A percentile compares a stretch with the other conserved stretches of the same genome.
These are phyloP conservation scores for Candida silvicultrix DNA, from an alignment of 805 yeast species.

Conservation along the genomic window DNA sequence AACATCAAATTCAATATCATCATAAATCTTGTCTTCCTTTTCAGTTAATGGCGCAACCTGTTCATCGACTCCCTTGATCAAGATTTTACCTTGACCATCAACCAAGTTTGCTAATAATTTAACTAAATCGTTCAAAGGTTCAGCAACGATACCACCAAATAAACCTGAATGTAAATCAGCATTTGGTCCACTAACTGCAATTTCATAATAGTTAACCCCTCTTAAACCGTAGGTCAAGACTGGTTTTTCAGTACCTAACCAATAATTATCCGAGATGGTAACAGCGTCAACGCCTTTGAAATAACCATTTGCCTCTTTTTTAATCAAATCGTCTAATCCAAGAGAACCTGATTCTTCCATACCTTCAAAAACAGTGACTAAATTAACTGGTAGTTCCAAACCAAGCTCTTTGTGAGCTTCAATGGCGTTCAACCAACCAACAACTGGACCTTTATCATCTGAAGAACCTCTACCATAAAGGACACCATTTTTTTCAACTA, in stretches of 20 bases:
- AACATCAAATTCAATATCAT: conserved; percentile 77
- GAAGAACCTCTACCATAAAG: conserved; percentile 92
- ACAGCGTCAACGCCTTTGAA: conserved; percentile 91
- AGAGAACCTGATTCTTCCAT: conserved; percentile 98
- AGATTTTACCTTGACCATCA: conserved; percentile 73
- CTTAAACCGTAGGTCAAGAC: conserved; percentile 96
- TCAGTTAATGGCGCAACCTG: conserved; percentile 93
- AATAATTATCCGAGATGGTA: conserved; percentile 94
- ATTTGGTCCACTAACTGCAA: conserved; percentile 80
- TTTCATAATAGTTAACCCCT: conserved; percentile 91
- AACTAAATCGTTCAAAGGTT: conserved; percentile 92
- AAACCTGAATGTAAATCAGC: conserved; percentile 98
- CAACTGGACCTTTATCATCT: conserved; percentile 97
- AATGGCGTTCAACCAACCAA: conserved; percentile 92
- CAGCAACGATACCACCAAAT: conserved; percentile 95
- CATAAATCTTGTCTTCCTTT: conserved; percentile 72
- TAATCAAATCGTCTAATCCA: conserved; percentile 82
- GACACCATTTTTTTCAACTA: conserved; percentile 62
- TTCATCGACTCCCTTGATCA: conserved; percentile 82
- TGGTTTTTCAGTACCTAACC: conserved; percentile 97
- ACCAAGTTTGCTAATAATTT: conserved; percentile 75
- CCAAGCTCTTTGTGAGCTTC: conserved; percentile 86
- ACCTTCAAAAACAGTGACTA: conserved; percentile 92
- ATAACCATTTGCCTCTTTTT: conserved; percentile 68
- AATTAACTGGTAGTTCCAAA: conserved; percentile 86